Percentiles rank a stretch among this genome's conserved stretches.
Conservation (phyloP, 805 yeast species). For the Saccharomycopsis sp. region DNA sequence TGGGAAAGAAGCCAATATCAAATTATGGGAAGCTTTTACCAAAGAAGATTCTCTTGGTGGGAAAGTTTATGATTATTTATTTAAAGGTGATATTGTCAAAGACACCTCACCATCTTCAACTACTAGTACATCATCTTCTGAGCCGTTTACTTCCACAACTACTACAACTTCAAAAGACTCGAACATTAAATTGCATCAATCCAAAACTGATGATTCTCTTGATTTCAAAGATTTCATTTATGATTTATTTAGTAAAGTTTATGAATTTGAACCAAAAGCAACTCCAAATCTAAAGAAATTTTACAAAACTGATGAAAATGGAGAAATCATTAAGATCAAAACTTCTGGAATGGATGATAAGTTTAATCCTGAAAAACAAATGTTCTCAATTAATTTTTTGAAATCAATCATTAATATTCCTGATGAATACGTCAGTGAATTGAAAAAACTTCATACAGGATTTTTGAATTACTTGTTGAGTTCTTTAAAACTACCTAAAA, state of each 20-base stretch:
- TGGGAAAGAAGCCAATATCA: slow-evolving; percentile 11
- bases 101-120: too few species aligned
- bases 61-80: slow-evolving; percentile 11
- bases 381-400: slow-evolving; percentile 7
- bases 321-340: slow-evolving; percentile 2
- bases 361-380: not conserved
- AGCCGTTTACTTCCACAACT: not conserved
- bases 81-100: slow-evolving; percentile 3
- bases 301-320: slow-evolving; percentile 3
- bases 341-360: slow-evolving; percentile 13
- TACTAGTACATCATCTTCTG: not conserved
- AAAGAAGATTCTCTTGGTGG: slow-evolving; percentile 2
- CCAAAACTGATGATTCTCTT: not conserved
- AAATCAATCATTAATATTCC: slow-evolving; percentile 4
- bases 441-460: slow-evolving; percentile 6
- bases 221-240: slow-evolving; percentile 4
- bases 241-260: slow-evolving; percentile 7
- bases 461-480: slow-evolving; percentile 4
- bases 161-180: not conserved
- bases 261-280: slow-evolving; percentile 7
- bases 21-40: slow-evolving; percentile 11
- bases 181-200: not conserved
- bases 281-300: slow-evolving; percentile 6
- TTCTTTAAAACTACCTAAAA: slow-evolving; percentile 5
- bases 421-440: slow-evolving; percentile 2